Evolutionary conservation across 306 rosid genomes (phyloP), one percentile per base, ranked within the genome.

Genomic region (Pyrus communis): DNA sequence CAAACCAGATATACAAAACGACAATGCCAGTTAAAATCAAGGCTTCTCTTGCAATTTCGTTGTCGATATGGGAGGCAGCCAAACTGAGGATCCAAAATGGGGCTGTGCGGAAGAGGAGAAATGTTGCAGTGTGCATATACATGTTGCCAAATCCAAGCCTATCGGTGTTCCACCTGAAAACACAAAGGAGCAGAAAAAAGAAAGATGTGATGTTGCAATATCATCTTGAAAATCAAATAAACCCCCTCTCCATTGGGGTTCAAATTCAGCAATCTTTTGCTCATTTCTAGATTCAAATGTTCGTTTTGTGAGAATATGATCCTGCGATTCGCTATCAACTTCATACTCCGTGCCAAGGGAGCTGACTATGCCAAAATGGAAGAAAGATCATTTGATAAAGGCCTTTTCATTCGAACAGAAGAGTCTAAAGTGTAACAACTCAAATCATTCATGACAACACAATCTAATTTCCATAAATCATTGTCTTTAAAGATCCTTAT

Each of bases 161-260:
- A 42, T 86, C 78, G 87, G 84, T 78, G 63, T 88, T 88, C 88
- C 85, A 82, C 18, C 88, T 84, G 18, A 84, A 84, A 40, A 81
- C 78, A 78, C 88, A 88, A 57, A 86, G 59, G 88, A 54, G 66
- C 88, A 88, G 76, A 80, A 82, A 64, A 86, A 63, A 73, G 85
- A 70, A 13, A 78, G 81, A 68, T 63, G 76, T 17, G 85, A 74
- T 58, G 35, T 75, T 18, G 75, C 76, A 75, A 80, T 65, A 82
- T 86, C 81, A 13, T 88, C 84, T 45, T 67, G 21, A 35, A 86
- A 31, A 82, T 84, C 83, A 74, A 86, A 82, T 66, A 86, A 68
- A 14, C 82, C 88, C 31, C 89, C 89, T 75, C n/a, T 86, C 92
- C 92, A 88, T 82, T 86, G 70, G 51, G 89, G 88, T 60, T 66